Conservation (phyloP, 306 rosid species). For the Vigna trinervia region DNA sequence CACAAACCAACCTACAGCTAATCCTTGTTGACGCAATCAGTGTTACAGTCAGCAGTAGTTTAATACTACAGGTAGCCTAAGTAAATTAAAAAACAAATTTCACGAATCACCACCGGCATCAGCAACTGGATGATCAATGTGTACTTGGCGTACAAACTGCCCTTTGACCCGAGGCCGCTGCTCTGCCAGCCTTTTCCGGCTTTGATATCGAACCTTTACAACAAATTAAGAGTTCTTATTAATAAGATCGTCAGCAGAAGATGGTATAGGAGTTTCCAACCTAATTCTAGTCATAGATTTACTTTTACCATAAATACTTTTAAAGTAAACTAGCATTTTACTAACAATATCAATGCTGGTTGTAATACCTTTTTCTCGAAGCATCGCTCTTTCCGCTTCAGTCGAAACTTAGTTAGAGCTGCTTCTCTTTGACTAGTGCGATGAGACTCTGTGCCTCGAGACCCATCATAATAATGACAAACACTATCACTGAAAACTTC, state of each 20-base stretch:
- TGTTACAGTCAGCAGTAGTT: conserved; percentile 15
- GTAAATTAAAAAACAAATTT: conserved; percentile 3
- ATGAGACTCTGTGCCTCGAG: conserved; percentile 49
- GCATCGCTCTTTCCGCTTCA: conserved; percentile 78
- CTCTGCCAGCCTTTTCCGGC: conserved; percentile 71
- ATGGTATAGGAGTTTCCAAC: conserved; percentile 1
- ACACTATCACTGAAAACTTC: conserved; percentile 46
- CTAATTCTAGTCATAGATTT: conserved; percentile 10
- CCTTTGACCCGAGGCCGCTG: conserved; percentile 79
- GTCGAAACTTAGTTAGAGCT: conserved; percentile 67
- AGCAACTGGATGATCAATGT: conserved; percentile 41
- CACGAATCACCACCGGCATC: conserved; percentile 50
- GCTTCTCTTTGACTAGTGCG: conserved; percentile 73
- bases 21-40: conserved; percentile 2
- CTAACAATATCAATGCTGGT: not conserved
- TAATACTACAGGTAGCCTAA: conserved; percentile 11
- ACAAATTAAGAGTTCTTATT: not conserved
- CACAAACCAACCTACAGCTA: conserved; percentile 39
- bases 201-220: conserved; percentile 68
- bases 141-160: conserved; percentile 65
- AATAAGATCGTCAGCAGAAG: not conserved
- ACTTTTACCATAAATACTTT: conserved; percentile 14
- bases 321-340: not conserved
- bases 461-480: conserved; percentile 43
- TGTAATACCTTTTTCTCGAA: conserved; percentile 71